Evolutionary conservation across 176 grass and related monocot genomes (phyloP), one percentile per base, ranked within the genome.

Genomic region (Oryza glumipatula): DNA sequence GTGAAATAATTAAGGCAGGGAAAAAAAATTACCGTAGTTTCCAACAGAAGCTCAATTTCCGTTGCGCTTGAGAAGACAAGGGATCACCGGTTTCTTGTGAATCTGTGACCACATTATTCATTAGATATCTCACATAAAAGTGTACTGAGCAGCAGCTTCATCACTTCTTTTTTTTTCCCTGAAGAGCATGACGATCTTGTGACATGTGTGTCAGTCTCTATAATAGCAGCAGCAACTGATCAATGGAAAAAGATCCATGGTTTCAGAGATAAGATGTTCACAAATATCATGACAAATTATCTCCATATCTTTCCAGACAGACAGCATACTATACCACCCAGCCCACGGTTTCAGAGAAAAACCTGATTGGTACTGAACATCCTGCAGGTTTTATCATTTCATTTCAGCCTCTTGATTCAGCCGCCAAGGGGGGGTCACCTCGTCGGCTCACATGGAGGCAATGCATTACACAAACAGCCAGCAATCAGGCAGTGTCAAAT

Each of bases 41-140:
- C 9, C 23, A 72, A 36, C 17, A 44, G 30, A 82, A 56, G 10
- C 65, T 21, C 39, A 86, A 60, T 38, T 68, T 61, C 47, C 61
- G 85, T 58, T 58, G 54, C 19, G 71, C 10, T 36, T 67, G 56
- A 21, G 26, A 26, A 70, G 85, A 79, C 77, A 84, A 36, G 89
- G 58, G 58, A 58, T 87, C 85, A 84, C 4, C 44, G 52, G 21
- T 76, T 72, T 76, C 85, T 56, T 72, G 89, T 87, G 89, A 84
- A 80, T 32, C 69, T 26, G 23, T 19, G 9, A 35, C 46, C 66
- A 78, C 73, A 24, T 23, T 35, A 82, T 82, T 82, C 74, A 23
- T 63, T 63, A 63, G 8, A 63, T 78, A 56, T 26, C 11, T 67
- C 32, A 45, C 21, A 21, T 39, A 72, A 85, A 84, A 76, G 22